Base-by-base conservation (phyloP, 495 filamentous ascomycete genomes). In the Talaromyces stipitatus region DNA sequence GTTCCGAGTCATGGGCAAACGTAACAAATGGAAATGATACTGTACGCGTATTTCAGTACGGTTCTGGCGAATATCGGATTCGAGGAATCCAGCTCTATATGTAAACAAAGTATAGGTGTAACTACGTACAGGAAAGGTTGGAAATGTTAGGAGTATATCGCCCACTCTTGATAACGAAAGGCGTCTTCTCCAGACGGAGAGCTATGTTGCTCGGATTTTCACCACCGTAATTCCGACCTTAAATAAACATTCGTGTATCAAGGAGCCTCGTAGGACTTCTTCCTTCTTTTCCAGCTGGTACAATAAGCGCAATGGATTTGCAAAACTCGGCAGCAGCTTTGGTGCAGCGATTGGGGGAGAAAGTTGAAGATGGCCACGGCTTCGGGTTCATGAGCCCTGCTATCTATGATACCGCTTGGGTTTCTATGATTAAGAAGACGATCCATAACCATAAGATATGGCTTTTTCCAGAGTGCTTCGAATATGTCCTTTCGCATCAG, bases 341-440 rank as follows among this genome's bases (percentile, higher is more conserved):
- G 45, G 45, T 48, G 45, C 20, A 20, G 45, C 20, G 12, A 0
- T 24, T 48, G 14, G 45, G 24, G 20, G 45, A 48, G 24, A 48
- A 12, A n/a, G 24, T 48, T 8, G 45, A 48, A 48, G 45, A 48
- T 26, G n/a, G 12, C 12, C 62, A 65, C 29, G 64, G 64, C 22
- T 57, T 71, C 10, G 62, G 67, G 8, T 62, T 62, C 2, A 64
- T 76, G 58, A 64, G 64, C 4, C 33, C 60, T 20, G 64, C 67
- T 4, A 57, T 75, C 30, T 78, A 80, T 57, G 75, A 77, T 47
- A 76, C 77, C 4, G 74, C 76, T 3, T 80, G 75, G 77, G 52
- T 78, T 0, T 68, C 77, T 1, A 71, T 80, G 70, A 50, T 78
- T 11, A 36, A 32, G 12, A 72, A 72, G 53, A 24, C 55, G 3